Evolutionary conservation across 768 basidiomycete genomes (phyloP), one percentile per base, ranked within the genome.

Genomic region (Suillus lakei): DNA sequence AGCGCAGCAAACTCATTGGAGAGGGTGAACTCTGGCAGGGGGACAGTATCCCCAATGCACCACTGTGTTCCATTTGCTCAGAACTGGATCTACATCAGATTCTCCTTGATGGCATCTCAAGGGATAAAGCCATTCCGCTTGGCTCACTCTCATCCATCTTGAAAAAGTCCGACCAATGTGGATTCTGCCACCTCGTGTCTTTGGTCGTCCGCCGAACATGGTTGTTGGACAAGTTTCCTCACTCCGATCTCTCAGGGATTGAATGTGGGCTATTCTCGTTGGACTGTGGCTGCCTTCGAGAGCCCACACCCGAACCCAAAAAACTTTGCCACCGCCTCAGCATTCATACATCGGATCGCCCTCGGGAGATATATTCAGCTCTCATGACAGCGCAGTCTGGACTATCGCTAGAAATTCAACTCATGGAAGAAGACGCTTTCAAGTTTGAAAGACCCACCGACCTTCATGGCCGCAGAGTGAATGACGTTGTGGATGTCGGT

Each of bases 61-160:
- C 61, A 34, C 38, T 48, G n/a, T 63, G 62, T 39, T n/a, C 50
- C 13, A 56, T 53, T 15, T 63, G 62, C 39, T 48, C 61, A 46
- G 13, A 36, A 34, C 34, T 62, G 32, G 8, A 56, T 56, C 36
- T 63, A 28, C 34, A 28, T 13, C 62, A 36, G 15, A 41, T 63
- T 26, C 62, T 63, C 41, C 62, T 50, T 32, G 41, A 63, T 18
- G 62, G 34, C 15, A n/a, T 55, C 38, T 23, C n/a, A n/a, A 21
- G n/a, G 61, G 51, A 56, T 21, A 30, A 41, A 21, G 38, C 32
- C 16, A 21, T 56, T 16, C 46, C 26, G 12, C 51, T 63, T 3
- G 62, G 62, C 5, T 30, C 34, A 6, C 58, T 61, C n/a, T 34
- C 16, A 28, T 30, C 38, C 48, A 64, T 53, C 41, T 39, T 64